A percentile compares a stretch with the other conserved stretches of the same genome.
phyloP scores from a whole-genome alignment of 148 eudicot species.

The Rhododendron ferrugineum region DNA sequence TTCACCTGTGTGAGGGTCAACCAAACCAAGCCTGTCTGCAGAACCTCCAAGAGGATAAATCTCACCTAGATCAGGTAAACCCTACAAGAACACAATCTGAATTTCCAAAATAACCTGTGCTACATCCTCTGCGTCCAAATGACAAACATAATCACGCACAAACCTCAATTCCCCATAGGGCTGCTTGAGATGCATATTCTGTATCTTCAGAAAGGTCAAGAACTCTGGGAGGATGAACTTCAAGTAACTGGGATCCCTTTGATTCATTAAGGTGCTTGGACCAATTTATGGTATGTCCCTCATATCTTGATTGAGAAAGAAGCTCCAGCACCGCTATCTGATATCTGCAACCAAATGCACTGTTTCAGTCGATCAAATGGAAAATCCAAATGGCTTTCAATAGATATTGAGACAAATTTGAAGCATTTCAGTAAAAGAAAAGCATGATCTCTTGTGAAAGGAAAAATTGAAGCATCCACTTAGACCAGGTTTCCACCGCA shows the following conservation, averaged over 20 bases:
- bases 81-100: slow-evolving; percentile 44
- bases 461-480: background rate
- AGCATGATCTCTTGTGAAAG: background rate
- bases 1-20: slow-evolving; percentile 82
- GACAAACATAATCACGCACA: slow-evolving; percentile 12
- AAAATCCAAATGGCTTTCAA: background rate
- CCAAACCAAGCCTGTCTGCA: slow-evolving; percentile 97
- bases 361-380: slow-evolving; percentile 1
- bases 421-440: background rate
- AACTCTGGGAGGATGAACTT: slow-evolving; percentile 84
- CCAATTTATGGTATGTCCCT: slow-evolving; percentile 30
- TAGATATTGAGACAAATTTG: background rate
- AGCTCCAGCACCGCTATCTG: slow-evolving; percentile 73
- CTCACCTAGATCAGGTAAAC: slow-evolving; percentile 93
- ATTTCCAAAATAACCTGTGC: background rate
- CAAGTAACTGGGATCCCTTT: slow-evolving; percentile 46
- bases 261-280: slow-evolving; percentile 46
- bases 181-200: slow-evolving; percentile 95
- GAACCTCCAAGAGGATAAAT: slow-evolving; percentile 99
- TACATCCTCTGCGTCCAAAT: background rate
- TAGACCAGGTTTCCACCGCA: background rate
- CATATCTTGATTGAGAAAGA: slow-evolving; percentile 58
- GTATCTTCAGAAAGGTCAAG: slow-evolving; percentile 76
- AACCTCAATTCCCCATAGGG: slow-evolving; percentile 97
- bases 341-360: slow-evolving; percentile 54